Base-by-base conservation (phyloP, 441 rosid species). In the Erodium chrysanthum region DNA sequence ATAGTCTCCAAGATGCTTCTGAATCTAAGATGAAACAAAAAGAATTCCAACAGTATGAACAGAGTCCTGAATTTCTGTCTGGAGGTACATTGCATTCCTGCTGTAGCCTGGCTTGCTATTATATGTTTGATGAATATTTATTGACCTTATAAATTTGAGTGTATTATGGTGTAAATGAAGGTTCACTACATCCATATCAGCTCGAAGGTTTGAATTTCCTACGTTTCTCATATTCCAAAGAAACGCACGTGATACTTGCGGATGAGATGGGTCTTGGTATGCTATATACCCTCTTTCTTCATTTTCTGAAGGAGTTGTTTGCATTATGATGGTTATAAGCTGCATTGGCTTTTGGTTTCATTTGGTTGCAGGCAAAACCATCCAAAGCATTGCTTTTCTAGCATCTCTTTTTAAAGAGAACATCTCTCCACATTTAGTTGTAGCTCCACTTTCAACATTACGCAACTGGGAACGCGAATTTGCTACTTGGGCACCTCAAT, bases 261-360 rank as follows among this genome's bases (percentile, higher is more conserved):
- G 99, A 95, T 85, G 99, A 95, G 80, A 95, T 95, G 98, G 99
- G 98, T 63, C 88, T 95, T 69, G 99, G 99, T 92, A 79, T 80
- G 77, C 25, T 46, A 35, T 69, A 60, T 22, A 48, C 9, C 20
- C 50, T n/a, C 22, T 11, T 40, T 60, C 70, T 9, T 22, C 25
- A 0, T 29, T 37, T 46, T 7, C 70, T 69, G 42, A 35, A 37
- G 65, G 35, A 69, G 17, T 35, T 40, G 17, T 73, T 52, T 75
- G 46, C 68, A 35, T 68, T 44, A 44, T 72, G 68, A 54, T 60
- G 33, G 66, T 71, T 68, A 37, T 52, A 52, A 67, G 68, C 67
- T 61, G 35, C 65, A 27, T 50, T 68, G 52, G 50, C 15, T 33
- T 70, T 66, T 52, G 58, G 1, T 66, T 75, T 73, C 72, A 67